A percentile compares a stretch with the other conserved stretches of the same genome.
Evolutionary conservation across 192 early-diverging fungal species (phyloP).

Genomic region (Coemansia erecta): DNA sequence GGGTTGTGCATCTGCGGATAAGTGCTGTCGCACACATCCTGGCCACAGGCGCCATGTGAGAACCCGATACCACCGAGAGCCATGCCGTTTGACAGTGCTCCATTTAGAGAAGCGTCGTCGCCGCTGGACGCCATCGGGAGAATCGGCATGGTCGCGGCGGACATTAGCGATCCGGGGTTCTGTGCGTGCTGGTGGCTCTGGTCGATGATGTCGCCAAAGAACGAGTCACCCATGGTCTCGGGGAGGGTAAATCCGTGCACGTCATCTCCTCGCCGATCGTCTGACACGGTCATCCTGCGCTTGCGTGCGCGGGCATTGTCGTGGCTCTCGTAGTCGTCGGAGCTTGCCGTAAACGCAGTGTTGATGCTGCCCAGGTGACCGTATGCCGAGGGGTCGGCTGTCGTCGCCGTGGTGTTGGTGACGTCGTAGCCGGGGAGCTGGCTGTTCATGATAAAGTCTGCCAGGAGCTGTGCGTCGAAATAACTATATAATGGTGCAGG

Average conservation of each 20-base stretch:
- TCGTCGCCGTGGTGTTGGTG: slow-evolving; percentile 23
- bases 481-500: slow-evolving; percentile 51
- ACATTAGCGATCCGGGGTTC: background rate
- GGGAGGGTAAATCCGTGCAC: slow-evolving; percentile 17
- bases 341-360: slow-evolving; percentile 14
- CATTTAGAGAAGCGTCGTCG: slow-evolving; percentile 24
- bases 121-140: slow-evolving; percentile 29
- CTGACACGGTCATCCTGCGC: slow-evolving; percentile 46
- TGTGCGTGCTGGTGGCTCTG: slow-evolving; percentile 19
- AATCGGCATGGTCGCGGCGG: slow-evolving; percentile 16
- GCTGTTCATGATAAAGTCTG: slow-evolving; percentile 54
- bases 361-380: slow-evolving; percentile 24
- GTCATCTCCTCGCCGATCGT: slow-evolving; percentile 34
- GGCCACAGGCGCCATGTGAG: background rate
- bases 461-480: slow-evolving; percentile 52
- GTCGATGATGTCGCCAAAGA: slow-evolving; percentile 41
- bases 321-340: slow-evolving; percentile 48
- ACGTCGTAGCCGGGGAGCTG: slow-evolving; percentile 46
- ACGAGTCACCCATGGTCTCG: slow-evolving; percentile 24
- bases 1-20: slow-evolving; percentile 3
- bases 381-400: slow-evolving; percentile 20
- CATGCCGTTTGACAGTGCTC: slow-evolving; percentile 16
- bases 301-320: slow-evolving; percentile 52
- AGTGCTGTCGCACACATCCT: background rate
- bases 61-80: slow-evolving; percentile 19